Conservation (phyloP, 306 rosid species). For the Delonix regia region DNA sequence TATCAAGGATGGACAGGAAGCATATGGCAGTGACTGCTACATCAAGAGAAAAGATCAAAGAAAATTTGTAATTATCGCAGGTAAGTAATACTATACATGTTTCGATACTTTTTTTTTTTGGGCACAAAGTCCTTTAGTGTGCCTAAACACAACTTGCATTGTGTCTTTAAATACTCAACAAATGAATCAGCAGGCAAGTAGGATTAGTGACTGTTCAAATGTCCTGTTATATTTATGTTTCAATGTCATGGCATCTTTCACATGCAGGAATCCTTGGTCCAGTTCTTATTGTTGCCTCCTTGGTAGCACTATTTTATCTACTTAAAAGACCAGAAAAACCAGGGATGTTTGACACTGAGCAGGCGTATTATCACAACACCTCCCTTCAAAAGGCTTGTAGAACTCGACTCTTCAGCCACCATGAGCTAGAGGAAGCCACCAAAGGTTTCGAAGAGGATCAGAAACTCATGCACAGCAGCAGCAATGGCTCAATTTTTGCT, state of each 20-base stretch:
- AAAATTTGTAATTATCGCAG: conserved; percentile 65
- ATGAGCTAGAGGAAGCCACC: conserved; percentile 79
- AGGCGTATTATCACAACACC: conserved; percentile 55
- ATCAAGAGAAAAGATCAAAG: conserved; percentile 53
- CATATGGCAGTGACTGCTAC: conserved; percentile 68
- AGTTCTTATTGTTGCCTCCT: conserved; percentile 64
- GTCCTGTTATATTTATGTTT: neutral
- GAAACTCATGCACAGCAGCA: conserved; percentile 57
- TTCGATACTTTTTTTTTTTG: neutral
- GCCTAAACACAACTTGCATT: neutral
- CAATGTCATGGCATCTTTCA: conserved; percentile 27
- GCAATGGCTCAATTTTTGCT: conserved; percentile 59
- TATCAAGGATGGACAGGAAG: conserved; percentile 63
- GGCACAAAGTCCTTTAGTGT: neutral
- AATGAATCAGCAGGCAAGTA: neutral
- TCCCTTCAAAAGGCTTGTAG: conserved; percentile 66
- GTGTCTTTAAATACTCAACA: neutral
- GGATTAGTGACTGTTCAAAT: neutral
- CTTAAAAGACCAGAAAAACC: conserved; percentile 58
- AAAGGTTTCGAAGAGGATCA: conserved; percentile 58
- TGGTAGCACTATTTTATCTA: conserved; percentile 60
- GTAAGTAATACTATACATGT: conserved; percentile 43
- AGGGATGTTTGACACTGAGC: conserved; percentile 50
- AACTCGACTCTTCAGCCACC: conserved; percentile 66
- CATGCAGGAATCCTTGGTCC: conserved; percentile 86